phyloP scores from a whole-genome alignment of 768 basidiomycete species.

The Coprinopsis cinerea region DNA sequence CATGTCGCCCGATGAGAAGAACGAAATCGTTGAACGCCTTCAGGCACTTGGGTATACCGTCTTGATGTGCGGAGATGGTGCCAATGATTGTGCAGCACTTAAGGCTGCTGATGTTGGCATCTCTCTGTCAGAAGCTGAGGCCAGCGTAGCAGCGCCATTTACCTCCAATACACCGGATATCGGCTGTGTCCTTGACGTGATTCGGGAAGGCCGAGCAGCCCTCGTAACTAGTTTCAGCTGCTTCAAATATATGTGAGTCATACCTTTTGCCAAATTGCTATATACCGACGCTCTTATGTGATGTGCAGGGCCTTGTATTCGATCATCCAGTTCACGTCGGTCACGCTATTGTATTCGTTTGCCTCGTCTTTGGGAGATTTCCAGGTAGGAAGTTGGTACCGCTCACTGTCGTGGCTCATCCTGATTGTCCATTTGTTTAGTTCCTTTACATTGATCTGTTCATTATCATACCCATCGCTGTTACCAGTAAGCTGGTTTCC shows the following conservation, averaged over 20 bases:
- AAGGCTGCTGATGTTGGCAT: constrained; percentile 98
- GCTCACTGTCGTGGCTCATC: constrained; percentile 1
- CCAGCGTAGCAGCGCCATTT: constrained; percentile 97
- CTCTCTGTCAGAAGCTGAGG: constrained; percentile 95
- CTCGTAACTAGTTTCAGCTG: constrained; percentile 98
- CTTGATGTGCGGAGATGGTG: constrained; percentile 97
- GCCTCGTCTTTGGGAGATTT: constrained; percentile 96
- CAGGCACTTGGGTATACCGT: constrained; percentile 94
- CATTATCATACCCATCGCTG: constrained; percentile 95
- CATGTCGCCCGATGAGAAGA: constrained; percentile 99
- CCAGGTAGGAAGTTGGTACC: constrained; percentile 49
- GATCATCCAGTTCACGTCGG: constrained; percentile 97
- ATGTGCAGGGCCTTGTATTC: constrained; percentile 88
- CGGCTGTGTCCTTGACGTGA: constrained; percentile 91
- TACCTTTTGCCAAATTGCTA: background rate
- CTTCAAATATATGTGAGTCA: constrained; percentile 96
- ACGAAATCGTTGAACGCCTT: constrained; percentile 92
- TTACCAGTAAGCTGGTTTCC: constrained; percentile 67
- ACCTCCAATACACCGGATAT: constrained; percentile 93
- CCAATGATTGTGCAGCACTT: constrained; percentile 96
- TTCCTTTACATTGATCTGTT: constrained; percentile 98
- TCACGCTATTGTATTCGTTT: constrained; percentile 92
- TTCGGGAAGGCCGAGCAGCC: constrained; percentile 93
- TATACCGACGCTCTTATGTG: constrained; percentile 10
- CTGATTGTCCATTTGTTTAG: constrained; percentile 29